Percentiles rank a stretch among this genome's conserved stretches.
Conservation (phyloP, 768 basidiomycete species). For the Trametes sanguinea region DNA sequence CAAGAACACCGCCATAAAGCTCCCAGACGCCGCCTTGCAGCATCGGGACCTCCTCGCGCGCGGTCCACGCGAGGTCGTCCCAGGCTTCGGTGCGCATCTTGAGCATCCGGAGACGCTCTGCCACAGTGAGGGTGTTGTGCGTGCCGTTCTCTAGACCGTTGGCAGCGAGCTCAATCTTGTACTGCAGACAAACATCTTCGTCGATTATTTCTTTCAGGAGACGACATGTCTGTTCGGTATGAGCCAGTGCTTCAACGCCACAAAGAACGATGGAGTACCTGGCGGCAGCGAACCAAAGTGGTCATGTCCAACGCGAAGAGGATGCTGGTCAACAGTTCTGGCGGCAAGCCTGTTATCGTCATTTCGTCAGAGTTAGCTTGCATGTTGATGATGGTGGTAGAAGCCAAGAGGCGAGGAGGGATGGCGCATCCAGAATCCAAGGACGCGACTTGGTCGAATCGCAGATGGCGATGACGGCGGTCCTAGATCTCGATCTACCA, state of each 20-base stretch:
- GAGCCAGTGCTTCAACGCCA: not conserved
- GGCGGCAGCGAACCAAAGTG: constrained; percentile 23
- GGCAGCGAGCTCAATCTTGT: constrained; percentile 38
- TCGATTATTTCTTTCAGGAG: constrained; percentile 20
- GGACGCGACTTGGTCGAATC: too few relatives aligned
- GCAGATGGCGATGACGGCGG: too few relatives aligned
- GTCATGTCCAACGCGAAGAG: constrained; percentile 24
- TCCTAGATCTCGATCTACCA: too few relatives aligned
- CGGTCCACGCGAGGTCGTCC: constrained; percentile 18
- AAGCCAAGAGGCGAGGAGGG: not conserved
- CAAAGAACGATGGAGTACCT: constrained; percentile 13
- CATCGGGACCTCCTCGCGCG: constrained; percentile 39
- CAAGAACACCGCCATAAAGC: constrained; percentile 59
- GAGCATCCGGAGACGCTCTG: constrained; percentile 43
- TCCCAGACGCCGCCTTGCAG: constrained; percentile 52
- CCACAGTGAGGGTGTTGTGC: constrained; percentile 29
- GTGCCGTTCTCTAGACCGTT: constrained; percentile 46
- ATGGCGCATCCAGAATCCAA: not conserved
- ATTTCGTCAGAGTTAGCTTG: not conserved
- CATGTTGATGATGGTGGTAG: not conserved
- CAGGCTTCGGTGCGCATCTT: constrained; percentile 29
- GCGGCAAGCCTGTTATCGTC: constrained; percentile 17
- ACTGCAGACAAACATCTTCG: constrained; percentile 24
- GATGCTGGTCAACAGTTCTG: constrained; percentile 28
- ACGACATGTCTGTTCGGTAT: constrained; percentile 23